These are phyloP conservation scores for Hippophae tibetana DNA, from an alignment of 306 rosid species.

Conservation along the genomic window DNA sequence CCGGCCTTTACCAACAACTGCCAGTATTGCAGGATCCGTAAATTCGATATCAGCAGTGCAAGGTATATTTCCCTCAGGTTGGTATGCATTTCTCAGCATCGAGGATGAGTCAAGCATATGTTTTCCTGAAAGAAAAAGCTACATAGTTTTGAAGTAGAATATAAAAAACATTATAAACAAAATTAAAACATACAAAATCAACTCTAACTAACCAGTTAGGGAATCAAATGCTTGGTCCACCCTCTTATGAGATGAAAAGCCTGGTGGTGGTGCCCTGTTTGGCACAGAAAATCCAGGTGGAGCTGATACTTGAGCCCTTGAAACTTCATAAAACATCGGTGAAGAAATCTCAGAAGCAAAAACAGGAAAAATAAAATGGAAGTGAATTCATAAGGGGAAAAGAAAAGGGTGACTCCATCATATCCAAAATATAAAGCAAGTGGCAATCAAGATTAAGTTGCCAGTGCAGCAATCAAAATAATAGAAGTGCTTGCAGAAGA, in stretches of 20 bases:
- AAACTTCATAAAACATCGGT: conserved; percentile 28
- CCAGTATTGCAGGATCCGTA: conserved; percentile 91
- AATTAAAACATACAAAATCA: not conserved
- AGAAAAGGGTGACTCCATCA: too few species aligned
- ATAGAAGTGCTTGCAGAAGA: too few species aligned
- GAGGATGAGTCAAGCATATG: conserved; percentile 45
- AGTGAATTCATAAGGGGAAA: too few species aligned
- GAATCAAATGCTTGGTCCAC: conserved; percentile 52
- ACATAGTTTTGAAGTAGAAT: conserved; percentile 1
- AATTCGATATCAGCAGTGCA: conserved; percentile 61
- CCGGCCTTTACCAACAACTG: conserved; percentile 80
- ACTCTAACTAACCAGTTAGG: conserved; percentile 45
- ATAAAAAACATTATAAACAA: not conserved
- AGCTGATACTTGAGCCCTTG: conserved; percentile 71
- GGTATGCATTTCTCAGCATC: conserved; percentile 52
- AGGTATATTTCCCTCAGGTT: conserved; percentile 41
- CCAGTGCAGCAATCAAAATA: too few species aligned
- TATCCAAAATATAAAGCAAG: too few species aligned
- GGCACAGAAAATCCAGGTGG: conserved; percentile 89
- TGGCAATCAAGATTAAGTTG: too few species aligned
- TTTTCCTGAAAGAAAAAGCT: conserved; percentile 39
- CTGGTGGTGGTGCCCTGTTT: conserved; percentile 77
- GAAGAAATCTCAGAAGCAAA: not conserved
- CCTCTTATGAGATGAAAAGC: conserved; percentile 75
- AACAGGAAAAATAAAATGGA: not conserved